These are phyloP conservation scores for Mortierella claussenii DNA, from an alignment of 192 early-diverging fungal genomes.

Conservation along the genomic window DNA sequence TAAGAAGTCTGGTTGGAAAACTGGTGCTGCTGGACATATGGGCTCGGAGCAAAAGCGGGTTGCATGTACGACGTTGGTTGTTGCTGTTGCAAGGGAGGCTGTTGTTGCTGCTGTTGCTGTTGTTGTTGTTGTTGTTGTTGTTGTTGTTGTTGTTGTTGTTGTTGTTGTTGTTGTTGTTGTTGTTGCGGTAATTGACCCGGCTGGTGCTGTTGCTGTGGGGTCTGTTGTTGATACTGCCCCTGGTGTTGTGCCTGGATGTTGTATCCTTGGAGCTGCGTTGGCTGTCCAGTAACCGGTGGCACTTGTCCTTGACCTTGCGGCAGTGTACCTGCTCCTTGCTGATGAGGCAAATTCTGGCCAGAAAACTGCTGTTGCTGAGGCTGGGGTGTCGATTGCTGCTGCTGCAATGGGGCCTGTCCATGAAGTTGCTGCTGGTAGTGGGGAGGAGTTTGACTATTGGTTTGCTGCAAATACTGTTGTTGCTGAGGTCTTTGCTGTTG, in stretches of 20 bases:
- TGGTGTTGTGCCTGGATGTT: too few species aligned
- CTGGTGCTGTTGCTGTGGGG: conserved; percentile 9
- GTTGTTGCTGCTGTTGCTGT: conserved; percentile 8
- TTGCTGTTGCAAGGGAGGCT: conserved; percentile 11
- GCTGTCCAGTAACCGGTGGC: background rate
- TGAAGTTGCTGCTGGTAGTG: too few species aligned
- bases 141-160: background rate
- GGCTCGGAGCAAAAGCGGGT: conserved; percentile 11
- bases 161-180: conserved; percentile 3
- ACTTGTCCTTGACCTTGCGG: background rate
- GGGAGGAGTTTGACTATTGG: background rate
- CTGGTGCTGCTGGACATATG: conserved; percentile 12
- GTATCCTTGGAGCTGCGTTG: background rate
- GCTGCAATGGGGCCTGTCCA: conserved; percentile 8
- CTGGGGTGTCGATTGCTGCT: conserved; percentile 14
- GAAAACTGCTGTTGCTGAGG: background rate
- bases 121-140: background rate
- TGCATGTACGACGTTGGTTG: conserved; percentile 22
- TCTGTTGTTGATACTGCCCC: conserved; percentile 1
- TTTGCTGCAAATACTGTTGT: background rate
- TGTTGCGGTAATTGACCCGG: conserved; percentile 6
- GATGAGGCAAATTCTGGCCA: background rate
- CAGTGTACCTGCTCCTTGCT: too few species aligned
- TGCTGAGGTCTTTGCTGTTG: conserved; percentile 9
- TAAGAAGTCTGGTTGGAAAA: conserved; percentile 1